A percentile compares a stretch with the other conserved stretches of the same genome.
These are phyloP conservation scores for Sherardia arvensis DNA, from an alignment of 257 asterid species.

Conservation along the genomic window DNA sequence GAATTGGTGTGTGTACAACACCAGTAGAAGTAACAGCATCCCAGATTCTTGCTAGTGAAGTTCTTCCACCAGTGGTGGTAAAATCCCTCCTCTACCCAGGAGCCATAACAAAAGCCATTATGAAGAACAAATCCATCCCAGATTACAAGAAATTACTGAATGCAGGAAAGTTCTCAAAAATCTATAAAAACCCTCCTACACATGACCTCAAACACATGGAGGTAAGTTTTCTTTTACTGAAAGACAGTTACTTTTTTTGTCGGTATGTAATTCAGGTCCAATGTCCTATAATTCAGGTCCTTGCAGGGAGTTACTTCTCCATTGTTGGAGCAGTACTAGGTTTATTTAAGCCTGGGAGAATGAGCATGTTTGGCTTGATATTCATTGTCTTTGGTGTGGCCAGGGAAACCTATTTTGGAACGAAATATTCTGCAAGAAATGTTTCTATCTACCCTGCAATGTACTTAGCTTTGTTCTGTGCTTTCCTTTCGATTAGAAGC, in stretches of 20 bases:
- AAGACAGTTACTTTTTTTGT: neutral
- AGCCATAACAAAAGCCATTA: conserved; percentile 29
- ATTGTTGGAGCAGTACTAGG: conserved; percentile 58
- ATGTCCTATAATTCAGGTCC: conserved; percentile 28
- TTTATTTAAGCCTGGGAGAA: conserved; percentile 32
- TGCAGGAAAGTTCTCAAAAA: conserved; percentile 23
- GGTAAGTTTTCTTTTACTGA: conserved; percentile 19
- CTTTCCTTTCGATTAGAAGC: conserved; percentile 38
- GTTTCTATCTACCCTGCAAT: conserved; percentile 28
- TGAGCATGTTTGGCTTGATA: conserved; percentile 38
- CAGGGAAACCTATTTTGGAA: conserved; percentile 21
- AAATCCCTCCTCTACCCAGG: conserved; percentile 54
- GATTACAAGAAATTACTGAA: conserved; percentile 25
- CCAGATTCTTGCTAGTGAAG: conserved; percentile 32
- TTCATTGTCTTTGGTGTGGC: conserved; percentile 46
- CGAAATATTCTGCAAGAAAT: conserved; percentile 10
- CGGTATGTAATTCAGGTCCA: neutral
- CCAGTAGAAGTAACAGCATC: conserved; percentile 45
- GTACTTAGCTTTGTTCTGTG: conserved; percentile 35
- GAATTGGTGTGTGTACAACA: conserved; percentile 40
- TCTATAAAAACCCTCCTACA: conserved; percentile 4
- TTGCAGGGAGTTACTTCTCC: conserved; percentile 53
- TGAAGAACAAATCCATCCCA: conserved; percentile 25
- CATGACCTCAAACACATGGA: conserved; percentile 50
- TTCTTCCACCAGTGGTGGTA: conserved; percentile 29